phyloP scores from a whole-genome alignment of 495 filamentous ascomycete genomes.

The Amorphotheca resinae region DNA sequence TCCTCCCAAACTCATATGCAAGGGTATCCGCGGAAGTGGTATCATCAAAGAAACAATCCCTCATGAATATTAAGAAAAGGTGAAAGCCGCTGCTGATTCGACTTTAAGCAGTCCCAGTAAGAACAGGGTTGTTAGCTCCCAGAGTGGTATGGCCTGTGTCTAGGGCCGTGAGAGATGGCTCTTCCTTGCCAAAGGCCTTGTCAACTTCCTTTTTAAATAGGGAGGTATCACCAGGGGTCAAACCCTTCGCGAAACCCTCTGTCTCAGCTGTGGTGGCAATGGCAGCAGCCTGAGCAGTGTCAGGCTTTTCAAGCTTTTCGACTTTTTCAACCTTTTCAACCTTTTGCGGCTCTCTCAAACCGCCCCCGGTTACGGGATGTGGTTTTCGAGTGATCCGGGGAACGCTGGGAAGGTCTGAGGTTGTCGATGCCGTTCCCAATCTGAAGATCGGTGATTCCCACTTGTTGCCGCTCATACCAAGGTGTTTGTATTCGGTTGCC shows the following conservation, averaged over 20 bases:
- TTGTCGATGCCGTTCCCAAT: conserved; percentile 66
- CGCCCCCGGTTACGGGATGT: conserved; percentile 31
- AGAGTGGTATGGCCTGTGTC: conserved; percentile 26
- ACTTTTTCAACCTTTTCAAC: conserved; percentile 20
- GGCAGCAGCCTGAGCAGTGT: conserved; percentile 11
- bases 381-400: conserved; percentile 54
- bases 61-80: conserved; percentile 2
- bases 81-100: conserved; percentile 3
- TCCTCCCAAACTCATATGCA: neutral
- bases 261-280: conserved; percentile 5
- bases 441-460: conserved; percentile 95
- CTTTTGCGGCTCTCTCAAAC: conserved; percentile 27
- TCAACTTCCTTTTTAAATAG: conserved; percentile 45
- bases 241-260: too few species aligned
- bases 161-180: conserved; percentile 12
- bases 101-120: conserved; percentile 29
- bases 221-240: conserved; percentile 23
- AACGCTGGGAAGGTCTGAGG: conserved; percentile 54
- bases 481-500: conserved; percentile 86
- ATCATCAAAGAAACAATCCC: conserved; percentile 26
- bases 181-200: conserved; percentile 31
- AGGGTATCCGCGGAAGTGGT: conserved; percentile 25
- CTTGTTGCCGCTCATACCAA: conserved; percentile 76
- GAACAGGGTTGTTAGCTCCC: conserved; percentile 35
- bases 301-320: conserved; percentile 12